Conservation (phyloP, 192 early-diverging fungal genomes). For the Cetraspora pellucida region DNA sequence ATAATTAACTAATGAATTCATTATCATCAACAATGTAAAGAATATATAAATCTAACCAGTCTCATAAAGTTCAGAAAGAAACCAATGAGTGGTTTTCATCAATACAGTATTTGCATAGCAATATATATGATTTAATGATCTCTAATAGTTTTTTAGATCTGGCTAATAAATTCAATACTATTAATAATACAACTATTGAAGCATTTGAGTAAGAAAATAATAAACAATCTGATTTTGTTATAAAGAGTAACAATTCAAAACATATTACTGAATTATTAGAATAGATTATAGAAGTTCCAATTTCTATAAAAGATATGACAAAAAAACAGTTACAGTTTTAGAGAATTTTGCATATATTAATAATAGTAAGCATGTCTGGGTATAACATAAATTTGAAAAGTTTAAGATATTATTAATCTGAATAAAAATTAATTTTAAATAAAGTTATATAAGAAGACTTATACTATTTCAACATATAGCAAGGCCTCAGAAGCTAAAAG, state of each 20-base stretch:
- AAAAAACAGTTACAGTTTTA: not conserved
- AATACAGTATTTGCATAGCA: not conserved
- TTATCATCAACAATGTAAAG: constrained; percentile 3
- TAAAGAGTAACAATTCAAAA: not conserved
- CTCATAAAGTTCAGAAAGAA: not conserved
- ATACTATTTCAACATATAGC: not conserved
- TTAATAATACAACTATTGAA: not conserved
- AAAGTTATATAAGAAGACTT: not conserved
- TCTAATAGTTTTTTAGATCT: constrained; percentile 8
- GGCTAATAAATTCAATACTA: not conserved
- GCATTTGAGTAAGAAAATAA: not conserved
- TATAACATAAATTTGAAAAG: not conserved
- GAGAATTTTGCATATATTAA: not conserved
- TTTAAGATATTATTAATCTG: not conserved
- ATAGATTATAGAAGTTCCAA: not conserved
- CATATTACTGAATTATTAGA: not conserved
- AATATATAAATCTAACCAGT: not conserved
- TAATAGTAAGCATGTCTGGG: not conserved
- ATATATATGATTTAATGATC: not conserved
- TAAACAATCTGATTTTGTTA: not conserved
- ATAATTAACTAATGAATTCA: not conserved
- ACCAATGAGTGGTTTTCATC: too few relatives aligned
- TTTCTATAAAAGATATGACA: not conserved
- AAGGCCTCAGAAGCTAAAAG: too few relatives aligned
- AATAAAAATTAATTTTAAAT: constrained; percentile 8